Conservation (phyloP, 768 basidiomycete species). For the Panus rudis region DNA sequence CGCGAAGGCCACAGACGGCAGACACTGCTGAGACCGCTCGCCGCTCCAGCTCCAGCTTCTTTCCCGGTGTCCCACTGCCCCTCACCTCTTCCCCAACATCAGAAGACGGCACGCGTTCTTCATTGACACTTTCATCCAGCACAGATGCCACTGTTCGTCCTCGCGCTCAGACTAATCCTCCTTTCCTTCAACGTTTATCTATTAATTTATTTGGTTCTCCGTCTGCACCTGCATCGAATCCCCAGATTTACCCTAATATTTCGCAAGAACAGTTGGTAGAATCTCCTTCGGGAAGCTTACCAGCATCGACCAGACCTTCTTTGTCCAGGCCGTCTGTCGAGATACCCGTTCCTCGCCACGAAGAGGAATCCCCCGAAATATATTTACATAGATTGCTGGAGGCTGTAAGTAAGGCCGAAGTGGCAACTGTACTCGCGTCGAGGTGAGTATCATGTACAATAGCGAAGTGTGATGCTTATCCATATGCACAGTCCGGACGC, state of each 20-base stretch:
- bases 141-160: slow-evolving; percentile 20
- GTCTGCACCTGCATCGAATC: slow-evolving; percentile 22
- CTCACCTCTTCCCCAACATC: slow-evolving; percentile 13
- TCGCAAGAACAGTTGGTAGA: slow-evolving; percentile 8
- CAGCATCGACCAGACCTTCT: slow-evolving; percentile 39
- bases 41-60: slow-evolving; percentile 14
- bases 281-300: slow-evolving; percentile 18
- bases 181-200: slow-evolving; percentile 63
- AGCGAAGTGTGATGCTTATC: not conserved
- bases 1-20: slow-evolving; percentile 23
- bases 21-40: slow-evolving; percentile 14
- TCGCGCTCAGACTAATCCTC: slow-evolving; percentile 57
- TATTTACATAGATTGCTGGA: slow-evolving; percentile 63
- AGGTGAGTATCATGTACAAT: slow-evolving; percentile 41
- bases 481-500: slow-evolving; percentile 49
- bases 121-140: slow-evolving; percentile 6
- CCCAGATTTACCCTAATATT: slow-evolving; percentile 19
- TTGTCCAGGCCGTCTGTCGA: slow-evolving; percentile 36
- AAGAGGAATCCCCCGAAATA: slow-evolving; percentile 60
- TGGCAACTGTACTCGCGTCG: slow-evolving; percentile 74
- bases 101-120: not conserved
- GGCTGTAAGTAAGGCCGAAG: slow-evolving; percentile 67
- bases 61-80: slow-evolving; percentile 8
- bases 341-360: slow-evolving; percentile 42
- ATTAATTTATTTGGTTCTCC: slow-evolving; percentile 53